Conservation (phyloP, 108 stramenopile genomes). For the Asterionellopsis glacialis region DNA sequence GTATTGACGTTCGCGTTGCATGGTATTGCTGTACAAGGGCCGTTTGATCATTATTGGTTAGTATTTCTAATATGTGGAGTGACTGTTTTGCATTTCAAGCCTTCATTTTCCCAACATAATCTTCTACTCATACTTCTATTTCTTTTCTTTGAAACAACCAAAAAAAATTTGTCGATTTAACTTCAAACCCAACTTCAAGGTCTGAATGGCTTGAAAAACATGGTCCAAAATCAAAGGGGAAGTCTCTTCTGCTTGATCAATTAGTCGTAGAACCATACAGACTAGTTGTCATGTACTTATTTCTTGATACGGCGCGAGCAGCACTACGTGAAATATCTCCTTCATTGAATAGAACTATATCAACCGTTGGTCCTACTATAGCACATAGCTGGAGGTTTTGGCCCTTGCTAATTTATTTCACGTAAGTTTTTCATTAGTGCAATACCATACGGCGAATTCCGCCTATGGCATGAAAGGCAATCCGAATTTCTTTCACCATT, state of each 20-base stretch:
- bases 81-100: background rate
- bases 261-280: background rate
- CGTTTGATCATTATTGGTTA: slow-evolving; percentile 3
- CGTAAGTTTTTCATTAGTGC: background rate
- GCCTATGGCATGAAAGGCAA: too few relatives aligned
- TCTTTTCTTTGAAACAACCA: background rate
- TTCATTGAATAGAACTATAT: background rate
- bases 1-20: background rate
- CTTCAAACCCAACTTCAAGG: background rate
- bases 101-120: too few relatives aligned
- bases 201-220: background rate
- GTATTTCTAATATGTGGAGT: background rate
- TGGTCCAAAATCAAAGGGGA: background rate
- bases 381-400: slow-evolving; percentile 1
- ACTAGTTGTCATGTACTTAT: background rate
- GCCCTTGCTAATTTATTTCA: background rate
- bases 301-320: background rate
- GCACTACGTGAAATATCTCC: background rate
- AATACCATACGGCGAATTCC: too few relatives aligned
- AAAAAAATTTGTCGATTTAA: too few relatives aligned
- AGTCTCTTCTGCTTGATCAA: background rate
- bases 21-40: background rate
- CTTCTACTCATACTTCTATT: too few relatives aligned
- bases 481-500: background rate
- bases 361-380: background rate